phyloP scores from a whole-genome alignment of 108 stramenopile genomes.

The Fragilaria radians region DNA sequence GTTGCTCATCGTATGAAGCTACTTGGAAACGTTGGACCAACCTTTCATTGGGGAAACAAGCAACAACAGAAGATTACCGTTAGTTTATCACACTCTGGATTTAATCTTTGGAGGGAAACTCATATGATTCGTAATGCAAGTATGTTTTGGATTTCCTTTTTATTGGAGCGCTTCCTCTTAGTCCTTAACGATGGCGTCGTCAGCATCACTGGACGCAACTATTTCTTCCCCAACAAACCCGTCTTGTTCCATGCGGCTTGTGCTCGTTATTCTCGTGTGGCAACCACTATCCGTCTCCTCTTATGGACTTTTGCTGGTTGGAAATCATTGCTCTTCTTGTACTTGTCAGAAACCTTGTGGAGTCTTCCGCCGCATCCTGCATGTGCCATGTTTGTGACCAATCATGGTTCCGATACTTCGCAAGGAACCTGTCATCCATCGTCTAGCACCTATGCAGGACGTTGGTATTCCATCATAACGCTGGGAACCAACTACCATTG shows the following conservation, averaged over 20 bases:
- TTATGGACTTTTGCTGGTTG: constrained; percentile 46
- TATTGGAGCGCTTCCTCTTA: constrained; percentile 60
- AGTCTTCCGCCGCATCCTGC: constrained; percentile 75
- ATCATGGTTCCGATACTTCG: constrained; percentile 46
- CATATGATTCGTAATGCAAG: constrained; percentile 37
- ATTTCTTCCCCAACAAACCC: constrained; percentile 78
- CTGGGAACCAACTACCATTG: constrained; percentile 74
- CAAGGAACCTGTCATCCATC: constrained; percentile 40
- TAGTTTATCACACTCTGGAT: constrained; percentile 61
- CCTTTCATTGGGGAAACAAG: constrained; percentile 11
- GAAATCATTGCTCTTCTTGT: constrained; percentile 59
- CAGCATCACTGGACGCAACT: constrained; percentile 51
- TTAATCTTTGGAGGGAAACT: constrained; percentile 39
- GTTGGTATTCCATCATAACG: constrained; percentile 62
- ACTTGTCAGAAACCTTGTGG: constrained; percentile 66
- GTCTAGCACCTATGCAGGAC: constrained; percentile 59
- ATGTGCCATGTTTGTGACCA: constrained; percentile 75
- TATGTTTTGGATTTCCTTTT: constrained; percentile 47
- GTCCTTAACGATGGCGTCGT: constrained; percentile 64
- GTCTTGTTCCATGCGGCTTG: constrained; percentile 58
- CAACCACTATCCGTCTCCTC: constrained; percentile 30
- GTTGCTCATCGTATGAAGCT: constrained; percentile 79
- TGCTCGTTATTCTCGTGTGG: constrained; percentile 50
- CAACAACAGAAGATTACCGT: constrained; percentile 22
- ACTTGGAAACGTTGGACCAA: constrained; percentile 55